A percentile compares a stretch with the other conserved stretches of the same genome.
These are phyloP conservation scores for Plectranthus barbatus DNA, from an alignment of 257 asterid genomes.

Conservation along the genomic window DNA sequence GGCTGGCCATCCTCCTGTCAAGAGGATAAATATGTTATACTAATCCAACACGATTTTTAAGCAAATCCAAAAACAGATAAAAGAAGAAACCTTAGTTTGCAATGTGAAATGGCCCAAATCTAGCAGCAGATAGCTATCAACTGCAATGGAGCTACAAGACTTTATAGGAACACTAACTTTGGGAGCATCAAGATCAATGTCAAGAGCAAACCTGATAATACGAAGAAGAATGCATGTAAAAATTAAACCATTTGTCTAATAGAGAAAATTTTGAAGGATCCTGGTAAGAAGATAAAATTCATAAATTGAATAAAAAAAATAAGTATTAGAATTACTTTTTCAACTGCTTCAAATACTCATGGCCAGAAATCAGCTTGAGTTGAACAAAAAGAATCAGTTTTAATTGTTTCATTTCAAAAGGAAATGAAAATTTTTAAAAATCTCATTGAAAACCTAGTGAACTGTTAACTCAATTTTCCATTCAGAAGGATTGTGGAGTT, in stretches of 20 bases:
- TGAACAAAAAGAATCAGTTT: background rate
- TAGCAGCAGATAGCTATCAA: conserved; percentile 70
- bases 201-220: conserved; percentile 80
- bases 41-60: conserved; percentile 3
- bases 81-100: conserved; percentile 61
- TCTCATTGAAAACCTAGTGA: background rate
- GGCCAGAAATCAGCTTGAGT: too few species aligned
- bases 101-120: conserved; percentile 96
- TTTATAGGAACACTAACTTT: conserved; percentile 90
- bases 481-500: background rate
- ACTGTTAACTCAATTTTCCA: background rate
- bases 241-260: background rate
- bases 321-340: background rate
- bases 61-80: background rate
- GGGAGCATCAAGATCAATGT: conserved; percentile 98
- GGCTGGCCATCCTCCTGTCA: conserved; percentile 58
- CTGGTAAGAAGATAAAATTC: background rate
- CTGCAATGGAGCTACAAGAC: conserved; percentile 37
- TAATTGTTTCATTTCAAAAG: background rate
- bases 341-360: background rate
- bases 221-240: conserved; percentile 7
- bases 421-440: background rate
- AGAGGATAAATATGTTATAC: conserved; percentile 14
- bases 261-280: background rate
- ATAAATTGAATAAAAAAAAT: background rate